A percentile compares a stretch with the other conserved stretches of the same genome.
These are phyloP conservation scores for Phyllosticta ampelicida DNA, from an alignment of 2,329 filamentous ascomycete species.

Conservation along the genomic window DNA sequence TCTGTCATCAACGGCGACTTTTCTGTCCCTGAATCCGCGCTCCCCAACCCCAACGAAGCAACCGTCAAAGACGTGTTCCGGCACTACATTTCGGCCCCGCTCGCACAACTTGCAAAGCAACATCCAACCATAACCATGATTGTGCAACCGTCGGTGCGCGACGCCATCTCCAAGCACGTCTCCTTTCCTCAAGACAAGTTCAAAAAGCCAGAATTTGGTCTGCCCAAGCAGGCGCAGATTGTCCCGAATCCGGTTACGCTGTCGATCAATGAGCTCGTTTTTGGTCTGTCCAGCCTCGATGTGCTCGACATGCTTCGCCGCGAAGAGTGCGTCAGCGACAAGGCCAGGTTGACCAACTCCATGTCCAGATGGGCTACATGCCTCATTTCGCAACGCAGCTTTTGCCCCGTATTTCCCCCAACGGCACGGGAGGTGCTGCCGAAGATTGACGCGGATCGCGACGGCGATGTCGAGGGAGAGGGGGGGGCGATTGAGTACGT, in stretches of 20 bases:
- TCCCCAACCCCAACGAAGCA: constrained; percentile 53
- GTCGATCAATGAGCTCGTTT: constrained; percentile 73
- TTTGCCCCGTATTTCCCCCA: constrained; percentile 80
- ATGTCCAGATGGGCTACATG: constrained; percentile 64
- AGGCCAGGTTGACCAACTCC: constrained; percentile 47
- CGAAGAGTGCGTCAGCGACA: constrained; percentile 56
- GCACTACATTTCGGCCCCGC: constrained; percentile 60
- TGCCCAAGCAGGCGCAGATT: constrained; percentile 65
- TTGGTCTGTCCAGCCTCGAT: constrained; percentile 78
- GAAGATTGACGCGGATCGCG: constrained; percentile 30
- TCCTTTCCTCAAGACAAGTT: constrained; percentile 76
- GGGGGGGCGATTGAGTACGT: constrained; percentile 35
- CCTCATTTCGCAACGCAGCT: constrained; percentile 81
- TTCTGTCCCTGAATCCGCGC: constrained; percentile 30
- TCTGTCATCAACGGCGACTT: constrained; percentile 53
- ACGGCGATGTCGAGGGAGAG: constrained; percentile 38
- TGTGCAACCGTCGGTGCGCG: constrained; percentile 71
- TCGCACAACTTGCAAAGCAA: constrained; percentile 58
- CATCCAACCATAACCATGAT: constrained; percentile 75
- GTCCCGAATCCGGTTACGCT: constrained; percentile 87
- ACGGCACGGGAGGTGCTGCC: constrained; percentile 58
- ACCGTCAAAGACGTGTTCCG: constrained; percentile 78
- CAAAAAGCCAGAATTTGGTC: constrained; percentile 56
- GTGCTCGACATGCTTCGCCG: constrained; percentile 69
- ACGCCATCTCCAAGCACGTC: constrained; percentile 71